A percentile compares a stretch with the other conserved stretches of the same genome.
These are phyloP conservation scores for Vickermania spadyakhi DNA, from an alignment of 208 protist species.

Conservation along the genomic window DNA sequence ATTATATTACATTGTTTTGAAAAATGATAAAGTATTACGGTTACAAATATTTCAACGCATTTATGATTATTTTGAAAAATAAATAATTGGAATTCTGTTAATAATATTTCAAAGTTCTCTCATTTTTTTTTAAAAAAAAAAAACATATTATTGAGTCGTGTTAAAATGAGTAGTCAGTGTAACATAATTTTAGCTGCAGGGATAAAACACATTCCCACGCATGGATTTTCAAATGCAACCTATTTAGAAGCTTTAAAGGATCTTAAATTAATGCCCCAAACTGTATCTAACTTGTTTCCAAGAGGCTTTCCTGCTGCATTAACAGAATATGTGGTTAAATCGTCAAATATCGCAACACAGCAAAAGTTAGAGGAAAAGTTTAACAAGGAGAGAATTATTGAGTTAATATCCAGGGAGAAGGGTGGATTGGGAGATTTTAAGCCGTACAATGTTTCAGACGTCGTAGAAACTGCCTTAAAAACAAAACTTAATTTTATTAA, in stretches of 20 bases:
- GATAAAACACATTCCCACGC: background rate
- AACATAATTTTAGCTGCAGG: background rate
- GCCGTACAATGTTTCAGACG: background rate
- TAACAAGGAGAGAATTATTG: background rate
- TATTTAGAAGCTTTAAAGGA: background rate
- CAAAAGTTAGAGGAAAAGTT: background rate
- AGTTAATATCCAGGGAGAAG: background rate
- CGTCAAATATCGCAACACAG: background rate
- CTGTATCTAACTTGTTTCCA: background rate
- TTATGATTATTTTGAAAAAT: background rate
- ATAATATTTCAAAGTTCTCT: background rate
- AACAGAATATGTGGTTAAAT: background rate
- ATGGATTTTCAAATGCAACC: background rate
- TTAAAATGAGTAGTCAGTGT: background rate
- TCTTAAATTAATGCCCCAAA: background rate
- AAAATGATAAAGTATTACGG: background rate
- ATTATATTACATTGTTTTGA: background rate
- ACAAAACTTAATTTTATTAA: background rate
- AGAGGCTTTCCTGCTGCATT: background rate
- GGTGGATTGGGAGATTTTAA: background rate
- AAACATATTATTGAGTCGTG: constrained; percentile 2
- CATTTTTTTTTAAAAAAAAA: constrained; percentile 3
- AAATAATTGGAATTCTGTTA: background rate
- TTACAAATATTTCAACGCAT: background rate
- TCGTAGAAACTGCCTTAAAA: background rate